Evolutionary conservation across 768 basidiomycete species (phyloP).

Genomic region (Lentinula guzmanii): DNA sequence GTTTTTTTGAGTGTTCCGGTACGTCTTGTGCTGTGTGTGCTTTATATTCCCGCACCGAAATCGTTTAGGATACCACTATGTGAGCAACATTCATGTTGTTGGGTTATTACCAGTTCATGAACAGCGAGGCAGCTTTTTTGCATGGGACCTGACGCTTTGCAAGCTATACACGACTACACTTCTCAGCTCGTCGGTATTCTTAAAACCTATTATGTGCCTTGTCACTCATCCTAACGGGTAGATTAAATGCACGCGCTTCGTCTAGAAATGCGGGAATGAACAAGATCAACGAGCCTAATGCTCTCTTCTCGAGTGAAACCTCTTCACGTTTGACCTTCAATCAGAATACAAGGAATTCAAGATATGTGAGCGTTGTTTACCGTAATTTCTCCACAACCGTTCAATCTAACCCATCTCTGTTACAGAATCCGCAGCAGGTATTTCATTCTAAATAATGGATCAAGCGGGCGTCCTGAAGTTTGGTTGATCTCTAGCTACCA

Average conservation of each 20-base stretch:
- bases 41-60: neutral
- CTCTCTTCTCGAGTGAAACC: neutral
- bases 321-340: neutral
- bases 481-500: neutral
- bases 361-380: neutral
- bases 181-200: slow-evolving; percentile 1
- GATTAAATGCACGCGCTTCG: neutral
- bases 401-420: too few species aligned
- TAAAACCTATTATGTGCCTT: neutral
- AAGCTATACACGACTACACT: slow-evolving; percentile 4
- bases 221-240: neutral
- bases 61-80: slow-evolving; percentile 1
- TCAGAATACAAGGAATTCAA: neutral
- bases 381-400: neutral
- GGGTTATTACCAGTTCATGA: neutral
- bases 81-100: neutral
- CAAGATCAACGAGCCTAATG: neutral
- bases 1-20: slow-evolving; percentile 7
- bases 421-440: neutral
- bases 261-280: neutral
- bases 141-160: slow-evolving; percentile 5
- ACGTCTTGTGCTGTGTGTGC: neutral
- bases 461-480: neutral
- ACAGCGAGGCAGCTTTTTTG: neutral
- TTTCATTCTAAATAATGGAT: too few species aligned